These are phyloP conservation scores for Ustilaginoidea virens DNA, from an alignment of 2,329 filamentous ascomycete species.

Conservation along the genomic window DNA sequence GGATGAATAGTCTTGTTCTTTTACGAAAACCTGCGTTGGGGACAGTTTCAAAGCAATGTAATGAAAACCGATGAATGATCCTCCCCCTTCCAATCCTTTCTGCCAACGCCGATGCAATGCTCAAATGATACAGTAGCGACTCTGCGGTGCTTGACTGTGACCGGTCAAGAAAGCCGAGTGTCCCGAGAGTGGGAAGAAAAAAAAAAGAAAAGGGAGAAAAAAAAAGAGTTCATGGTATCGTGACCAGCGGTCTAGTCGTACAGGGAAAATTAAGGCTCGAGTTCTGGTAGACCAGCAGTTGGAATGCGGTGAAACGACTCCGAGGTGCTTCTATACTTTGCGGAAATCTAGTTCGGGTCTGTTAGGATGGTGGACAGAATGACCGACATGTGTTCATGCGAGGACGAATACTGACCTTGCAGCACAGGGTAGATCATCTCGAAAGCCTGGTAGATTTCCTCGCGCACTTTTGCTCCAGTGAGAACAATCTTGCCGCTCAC, in stretches of 20 bases:
- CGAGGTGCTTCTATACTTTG: conserved; percentile 29
- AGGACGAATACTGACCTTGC: conserved; percentile 44
- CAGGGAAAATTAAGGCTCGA: conserved; percentile 11
- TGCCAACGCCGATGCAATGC: conserved; percentile 46
- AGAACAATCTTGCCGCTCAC: conserved; percentile 97
- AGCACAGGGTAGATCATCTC: conserved; percentile 96
- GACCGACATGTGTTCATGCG: too few species aligned
- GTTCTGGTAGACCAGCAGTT: conserved; percentile 8
- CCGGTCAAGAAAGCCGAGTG: conserved; percentile 9
- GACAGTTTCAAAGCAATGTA: conserved; percentile 6
- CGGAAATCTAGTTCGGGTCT: conserved; percentile 34
- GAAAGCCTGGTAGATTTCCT: conserved; percentile 95
- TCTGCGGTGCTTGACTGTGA: conserved; percentile 8
- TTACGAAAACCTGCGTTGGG: conserved; percentile 18
- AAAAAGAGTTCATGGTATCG: conserved; percentile 36
- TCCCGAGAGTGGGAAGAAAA: conserved; percentile 11
- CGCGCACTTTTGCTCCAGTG: conserved; percentile 92
- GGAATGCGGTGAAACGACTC: conserved; percentile 4
- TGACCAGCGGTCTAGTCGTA: conserved; percentile 28
- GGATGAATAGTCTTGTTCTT: conserved; percentile 21
- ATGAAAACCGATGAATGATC: conserved; percentile 13
- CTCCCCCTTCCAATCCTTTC: conserved; percentile 15
- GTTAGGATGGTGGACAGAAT: background rate
- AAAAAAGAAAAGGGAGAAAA: conserved; percentile 23
- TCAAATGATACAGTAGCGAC: conserved; percentile 23